Evolutionary conservation across 331 rosid genomes (phyloP).

Genomic region (Cydonia oblonga): DNA sequence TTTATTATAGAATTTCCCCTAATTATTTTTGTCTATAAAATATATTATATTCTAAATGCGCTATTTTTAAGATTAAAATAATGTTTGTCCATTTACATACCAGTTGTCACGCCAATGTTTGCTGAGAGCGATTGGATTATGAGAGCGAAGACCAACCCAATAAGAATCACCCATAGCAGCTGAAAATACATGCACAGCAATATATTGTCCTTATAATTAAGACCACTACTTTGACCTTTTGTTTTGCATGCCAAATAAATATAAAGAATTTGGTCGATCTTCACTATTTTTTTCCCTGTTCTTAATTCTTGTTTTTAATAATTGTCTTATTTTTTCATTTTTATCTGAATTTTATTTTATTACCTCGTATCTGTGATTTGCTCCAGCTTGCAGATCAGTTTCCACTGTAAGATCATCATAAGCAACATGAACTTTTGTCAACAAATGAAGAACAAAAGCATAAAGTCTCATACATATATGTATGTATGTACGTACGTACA

Average conservation of each 20-base stretch:
- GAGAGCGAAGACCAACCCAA: constrained; percentile 77
- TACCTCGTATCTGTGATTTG: constrained; percentile 71
- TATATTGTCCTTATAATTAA: background rate
- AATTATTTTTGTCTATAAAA: too few species aligned
- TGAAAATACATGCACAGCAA: constrained; percentile 11
- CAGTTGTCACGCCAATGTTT: constrained; percentile 77
- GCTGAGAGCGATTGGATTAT: constrained; percentile 84
- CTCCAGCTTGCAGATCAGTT: constrained; percentile 95
- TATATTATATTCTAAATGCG: background rate
- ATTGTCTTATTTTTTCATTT: background rate
- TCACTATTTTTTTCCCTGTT: background rate
- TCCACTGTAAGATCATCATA: constrained; percentile 47
- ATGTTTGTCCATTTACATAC: constrained; percentile 13
- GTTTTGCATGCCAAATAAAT: background rate
- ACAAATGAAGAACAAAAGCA: background rate
- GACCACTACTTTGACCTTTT: background rate
- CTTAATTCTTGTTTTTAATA: background rate
- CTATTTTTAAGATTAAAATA: background rate
- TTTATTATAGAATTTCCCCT: background rate
- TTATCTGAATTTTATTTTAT: constrained; percentile 1
- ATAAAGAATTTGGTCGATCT: background rate
- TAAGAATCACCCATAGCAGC: constrained; percentile 75
- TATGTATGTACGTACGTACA: background rate
- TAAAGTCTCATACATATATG: background rate
- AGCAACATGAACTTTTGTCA: background rate